Evolutionary conservation across 768 basidiomycete species (phyloP), one percentile per base, ranked within the genome.

Genomic region (Tubosaeta sp.): DNA sequence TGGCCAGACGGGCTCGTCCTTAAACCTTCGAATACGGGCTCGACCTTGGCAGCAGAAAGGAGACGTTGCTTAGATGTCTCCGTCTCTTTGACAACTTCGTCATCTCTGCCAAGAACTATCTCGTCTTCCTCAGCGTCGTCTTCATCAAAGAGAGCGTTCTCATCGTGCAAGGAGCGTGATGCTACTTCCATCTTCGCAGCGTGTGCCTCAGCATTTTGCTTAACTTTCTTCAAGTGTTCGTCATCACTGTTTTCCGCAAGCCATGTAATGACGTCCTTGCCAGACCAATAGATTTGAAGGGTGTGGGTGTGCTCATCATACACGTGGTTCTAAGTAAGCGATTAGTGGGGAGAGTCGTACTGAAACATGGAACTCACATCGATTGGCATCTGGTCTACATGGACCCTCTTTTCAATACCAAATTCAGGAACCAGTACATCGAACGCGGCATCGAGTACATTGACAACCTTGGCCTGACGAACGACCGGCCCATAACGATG

Each of bases 321-420:
- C 46, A 97, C 92, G 64, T 93, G 88, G 60, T 95, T 97, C 88
- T 95, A 45, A 35, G 13, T 22, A 25, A 10, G 34, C n/a, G 16
- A 54, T 73, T 27, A 70, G 58, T 22, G 14, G n/a, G 10, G 18
- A 16, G 31, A 35, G 40, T 9, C 48, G 45, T 13, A 6, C 39
- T 29, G 2, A 40, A 47, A 38, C 19, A 35, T 19, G 12, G 41
- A 9, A 70, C 86, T 71, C 63, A 94, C 92, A 58, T 96, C 92
- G 52, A 96, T 91, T 22, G 96, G 95, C 91, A 99, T 96, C 71
- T 98, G 94, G 66, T 98, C 96, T 36, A 94, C 91, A 62, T 98
- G 96, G 3, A 98, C 94, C 32, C 96, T 82, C 76, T 99, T 99
- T 75, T 99, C 96, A 59, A 99, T 97, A 29, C 95, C 92, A 65